A percentile compares a stretch with the other conserved stretches of the same genome.
phyloP scores from a whole-genome alignment of 176 grass and related monocot species.

The Musa itinerans region DNA sequence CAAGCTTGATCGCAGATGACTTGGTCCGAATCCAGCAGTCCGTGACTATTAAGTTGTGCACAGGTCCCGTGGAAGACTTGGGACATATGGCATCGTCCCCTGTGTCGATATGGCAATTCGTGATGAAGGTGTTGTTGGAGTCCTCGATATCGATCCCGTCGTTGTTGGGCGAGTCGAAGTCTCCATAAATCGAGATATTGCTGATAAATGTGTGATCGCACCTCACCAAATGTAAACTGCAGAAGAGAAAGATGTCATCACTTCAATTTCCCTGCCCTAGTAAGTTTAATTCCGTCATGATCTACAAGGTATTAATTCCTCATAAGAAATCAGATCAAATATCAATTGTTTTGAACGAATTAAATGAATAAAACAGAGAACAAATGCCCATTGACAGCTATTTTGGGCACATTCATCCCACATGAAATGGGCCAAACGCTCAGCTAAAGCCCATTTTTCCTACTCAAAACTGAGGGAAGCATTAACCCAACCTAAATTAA shows the following conservation, averaged over 20 bases:
- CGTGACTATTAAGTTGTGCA: conserved; percentile 52
- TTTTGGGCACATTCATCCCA: no score
- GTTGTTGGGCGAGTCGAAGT: conserved; percentile 69
- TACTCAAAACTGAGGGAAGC: no score
- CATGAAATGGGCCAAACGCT: no score
- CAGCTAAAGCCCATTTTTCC: no score
- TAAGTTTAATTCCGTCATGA: not conserved
- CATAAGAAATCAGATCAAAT: no score
- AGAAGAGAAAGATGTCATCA: not conserved
- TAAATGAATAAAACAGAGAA: no score
- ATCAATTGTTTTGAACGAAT: no score
- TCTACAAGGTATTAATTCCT: no score
- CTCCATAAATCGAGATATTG: conserved; percentile 69
- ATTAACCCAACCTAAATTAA: no score
- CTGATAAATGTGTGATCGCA: conserved; percentile 48
- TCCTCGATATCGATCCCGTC: conserved; percentile 79
- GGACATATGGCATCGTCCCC: conserved; percentile 77
- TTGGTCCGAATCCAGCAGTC: conserved; percentile 89
- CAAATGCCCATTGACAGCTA: no score
- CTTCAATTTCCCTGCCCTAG: no score
- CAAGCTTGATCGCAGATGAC: conserved; percentile 82
- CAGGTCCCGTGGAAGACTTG: conserved; percentile 54
- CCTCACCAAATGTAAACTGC: conserved; percentile 71
- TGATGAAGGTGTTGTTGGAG: conserved; percentile 78
- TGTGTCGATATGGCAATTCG: conserved; percentile 55